Percentiles rank a stretch among this genome's conserved stretches.
Conservation (phyloP, 306 rosid species). For the Quercus cerris region DNA sequence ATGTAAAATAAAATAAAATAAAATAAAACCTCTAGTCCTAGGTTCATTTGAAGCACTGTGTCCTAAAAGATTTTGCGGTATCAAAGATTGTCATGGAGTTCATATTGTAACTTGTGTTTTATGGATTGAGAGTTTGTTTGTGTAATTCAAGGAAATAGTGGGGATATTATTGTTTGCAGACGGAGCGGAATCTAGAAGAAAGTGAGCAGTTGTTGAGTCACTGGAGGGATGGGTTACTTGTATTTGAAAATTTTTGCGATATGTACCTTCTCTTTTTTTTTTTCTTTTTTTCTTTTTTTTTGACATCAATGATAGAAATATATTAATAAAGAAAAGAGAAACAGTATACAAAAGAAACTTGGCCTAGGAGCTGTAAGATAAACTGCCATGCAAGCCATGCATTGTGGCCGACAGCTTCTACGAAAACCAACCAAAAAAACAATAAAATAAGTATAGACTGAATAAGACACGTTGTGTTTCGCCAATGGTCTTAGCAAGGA, state of each 20-base stretch:
- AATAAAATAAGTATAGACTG: too few species aligned
- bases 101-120: constrained; percentile 2
- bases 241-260: background rate
- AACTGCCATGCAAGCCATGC: too few species aligned
- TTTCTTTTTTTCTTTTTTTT: too few species aligned
- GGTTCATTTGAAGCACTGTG: background rate
- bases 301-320: too few species aligned
- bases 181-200: constrained; percentile 80
- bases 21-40: too few species aligned
- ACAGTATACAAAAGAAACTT: too few species aligned
- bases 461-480: too few species aligned
- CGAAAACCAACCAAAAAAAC: too few species aligned
- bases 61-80: background rate
- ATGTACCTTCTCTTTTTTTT: background rate
- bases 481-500: too few species aligned
- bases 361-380: too few species aligned
- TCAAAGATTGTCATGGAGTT: background rate
- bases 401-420: too few species aligned
- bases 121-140: background rate
- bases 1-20: accelerated
- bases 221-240: constrained; percentile 29
- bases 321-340: too few species aligned
- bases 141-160: constrained; percentile 10
- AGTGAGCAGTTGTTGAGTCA: constrained; percentile 58
- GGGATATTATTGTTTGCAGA: constrained; percentile 51